These are phyloP conservation scores for Arthrinium puccinioides DNA, from an alignment of 2,329 filamentous ascomycete genomes.

Conservation along the genomic window DNA sequence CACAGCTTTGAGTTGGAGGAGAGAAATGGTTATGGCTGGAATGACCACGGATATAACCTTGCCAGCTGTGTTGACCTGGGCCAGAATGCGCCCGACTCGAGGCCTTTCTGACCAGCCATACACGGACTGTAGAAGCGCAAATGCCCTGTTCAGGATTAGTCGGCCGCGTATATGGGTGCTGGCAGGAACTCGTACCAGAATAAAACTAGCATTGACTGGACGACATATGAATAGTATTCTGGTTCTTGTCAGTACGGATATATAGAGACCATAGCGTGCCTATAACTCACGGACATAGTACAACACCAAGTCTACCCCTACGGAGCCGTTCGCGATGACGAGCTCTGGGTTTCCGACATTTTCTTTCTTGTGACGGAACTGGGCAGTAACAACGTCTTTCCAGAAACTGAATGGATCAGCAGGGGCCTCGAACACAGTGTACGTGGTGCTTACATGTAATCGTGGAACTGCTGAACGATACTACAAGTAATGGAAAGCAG, in stretches of 20 bases:
- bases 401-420: slow-evolving; percentile 4
- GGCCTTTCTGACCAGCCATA: slow-evolving; percentile 8
- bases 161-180: background rate
- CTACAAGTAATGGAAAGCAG: slow-evolving; percentile 9
- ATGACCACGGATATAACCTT: slow-evolving; percentile 9
- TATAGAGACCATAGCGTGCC: background rate
- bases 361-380: slow-evolving; percentile 6
- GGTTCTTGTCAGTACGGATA: background rate
- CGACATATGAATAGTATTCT: slow-evolving; percentile 9
- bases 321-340: slow-evolving; percentile 6
- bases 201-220: slow-evolving; percentile 7
- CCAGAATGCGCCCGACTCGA: slow-evolving; percentile 1
- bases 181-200: slow-evolving; percentile 5
- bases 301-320: slow-evolving; percentile 8
- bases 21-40: slow-evolving; percentile 6
- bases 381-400: slow-evolving; percentile 7
- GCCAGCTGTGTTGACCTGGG: slow-evolving; percentile 5
- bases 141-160: slow-evolving; percentile 3
- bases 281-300: slow-evolving; percentile 11
- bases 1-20: slow-evolving; percentile 7
- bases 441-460: slow-evolving; percentile 7
- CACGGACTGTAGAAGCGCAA: slow-evolving; percentile 9
- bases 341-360: slow-evolving; percentile 7
- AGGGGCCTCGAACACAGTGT: background rate
- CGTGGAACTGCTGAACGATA: slow-evolving; percentile 11